Evolutionary conservation across 345 rosid genomes (phyloP), one percentile per base, ranked within the genome.

Genomic region (Boechera stricta): DNA sequence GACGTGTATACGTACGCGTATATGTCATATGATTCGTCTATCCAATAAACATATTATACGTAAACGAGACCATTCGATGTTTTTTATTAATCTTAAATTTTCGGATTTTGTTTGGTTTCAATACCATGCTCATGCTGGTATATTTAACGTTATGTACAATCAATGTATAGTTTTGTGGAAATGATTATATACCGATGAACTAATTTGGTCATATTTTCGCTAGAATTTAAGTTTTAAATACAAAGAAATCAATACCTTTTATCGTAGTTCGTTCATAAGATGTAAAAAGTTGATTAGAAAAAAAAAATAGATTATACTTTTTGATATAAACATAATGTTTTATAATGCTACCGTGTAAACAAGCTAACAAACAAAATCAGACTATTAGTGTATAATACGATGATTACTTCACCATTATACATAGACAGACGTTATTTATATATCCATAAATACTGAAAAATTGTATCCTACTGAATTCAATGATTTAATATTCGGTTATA

Each of bases 1-100:
- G 54, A 52, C 76, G 61, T 62, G 32, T 24, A 33, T 18, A 64
- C 71, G 56, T 45, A 73, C 64, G 63, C 77, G 26, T 21, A 51
- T 55, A 12, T 55, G 36, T 55, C 48, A 61, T 18, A 38, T 36
- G 10, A 60, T 44, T 42, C 52, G 36, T 63, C 36, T 26, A 12
- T 7, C 36, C 21, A 42, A 16, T 1, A 35, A 36, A 15, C 5
- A 39, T 62, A 21, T 62, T 6, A 45, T 12, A 39, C 32, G n/a
- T 61, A 16, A 13, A 57, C 2, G 33, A 5, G 24, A 57, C 62
- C 64, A 58, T 33, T 58, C 0, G 16, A 21, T 60, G 8, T 18
- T 21, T 60, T 38, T 12, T 18, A 0, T 5, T 31, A 0, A 1
- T 10, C 5, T 12, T 13, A 41, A 24, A 35, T 38, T 35, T 35